phyloP scores from a whole-genome alignment of 192 early-diverging fungal species.

The Coemansia sp. region DNA sequence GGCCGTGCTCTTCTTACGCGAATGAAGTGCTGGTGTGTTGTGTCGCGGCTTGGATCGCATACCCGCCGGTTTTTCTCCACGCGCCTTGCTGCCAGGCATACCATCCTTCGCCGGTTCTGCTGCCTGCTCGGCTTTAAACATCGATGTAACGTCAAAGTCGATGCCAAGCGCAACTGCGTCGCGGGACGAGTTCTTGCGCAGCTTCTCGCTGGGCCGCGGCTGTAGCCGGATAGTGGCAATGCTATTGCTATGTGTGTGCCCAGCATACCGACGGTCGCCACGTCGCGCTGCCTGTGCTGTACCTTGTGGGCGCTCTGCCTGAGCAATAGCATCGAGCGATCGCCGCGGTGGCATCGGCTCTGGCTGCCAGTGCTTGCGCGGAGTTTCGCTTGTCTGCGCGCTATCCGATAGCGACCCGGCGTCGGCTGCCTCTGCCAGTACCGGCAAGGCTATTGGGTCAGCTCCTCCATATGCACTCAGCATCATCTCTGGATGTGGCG shows the following conservation, averaged over 20 bases:
- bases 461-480: constrained; percentile 8
- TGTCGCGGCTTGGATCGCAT: constrained; percentile 4
- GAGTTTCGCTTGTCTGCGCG: constrained; percentile 2
- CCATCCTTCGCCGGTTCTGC: background rate
- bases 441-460: constrained; percentile 4
- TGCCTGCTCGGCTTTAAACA: constrained; percentile 17
- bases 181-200: constrained; percentile 46
- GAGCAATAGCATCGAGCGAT: constrained; percentile 34
- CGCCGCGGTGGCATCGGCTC: constrained; percentile 31
- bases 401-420: constrained; percentile 42
- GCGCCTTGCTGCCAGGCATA: background rate
- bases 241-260: constrained; percentile 39
- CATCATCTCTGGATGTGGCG: constrained; percentile 34
- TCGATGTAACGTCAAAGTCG: constrained; percentile 47
- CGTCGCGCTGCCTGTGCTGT: constrained; percentile 4
- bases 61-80: background rate
- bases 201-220: constrained; percentile 52
- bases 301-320: background rate
- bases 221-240: constrained; percentile 52
- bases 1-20: constrained; percentile 14
- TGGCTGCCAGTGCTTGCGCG: constrained; percentile 12
- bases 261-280: constrained; percentile 17
- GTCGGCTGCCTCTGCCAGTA: constrained; percentile 23
- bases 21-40: background rate
- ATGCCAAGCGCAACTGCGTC: constrained; percentile 49